Percentiles rank a stretch among this genome's conserved stretches.
These are phyloP conservation scores for Saururus chinensis DNA, from an alignment of 164 flowering plant genomes.

Conservation along the genomic window DNA sequence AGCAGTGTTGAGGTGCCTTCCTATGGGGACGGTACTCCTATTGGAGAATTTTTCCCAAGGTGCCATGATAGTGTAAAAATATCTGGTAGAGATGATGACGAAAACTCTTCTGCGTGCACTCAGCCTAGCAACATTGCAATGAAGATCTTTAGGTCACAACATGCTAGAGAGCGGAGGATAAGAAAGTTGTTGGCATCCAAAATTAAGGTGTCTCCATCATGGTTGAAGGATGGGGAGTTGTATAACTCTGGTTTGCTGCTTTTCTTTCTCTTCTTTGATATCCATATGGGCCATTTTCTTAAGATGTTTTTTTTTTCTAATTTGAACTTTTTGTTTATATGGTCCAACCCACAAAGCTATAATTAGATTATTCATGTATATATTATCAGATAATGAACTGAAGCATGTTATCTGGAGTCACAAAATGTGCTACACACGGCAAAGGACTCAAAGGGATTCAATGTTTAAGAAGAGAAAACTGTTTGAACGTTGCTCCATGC, in stretches of 20 bases:
- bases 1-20: conserved; percentile 33
- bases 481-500: conserved; percentile 26
- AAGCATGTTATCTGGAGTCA: conserved; percentile 31
- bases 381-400: conserved; percentile 32
- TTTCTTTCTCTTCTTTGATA: neutral
- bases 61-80: conserved; percentile 41
- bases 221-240: conserved; percentile 32
- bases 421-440: conserved; percentile 41
- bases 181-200: conserved; percentile 60
- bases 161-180: conserved; percentile 48
- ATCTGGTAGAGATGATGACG: conserved; percentile 89
- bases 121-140: conserved; percentile 36
- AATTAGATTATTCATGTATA: no score
- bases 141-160: conserved; percentile 36
- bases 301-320: neutral
- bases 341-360: no score
- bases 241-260: conserved; percentile 32
- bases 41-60: conserved; percentile 26
- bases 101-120: conserved; percentile 73
- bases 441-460: conserved; percentile 55
- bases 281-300: neutral
- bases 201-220: conserved; percentile 44
- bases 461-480: conserved; percentile 66
- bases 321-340: no score
- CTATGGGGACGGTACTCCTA: conserved; percentile 22